Conservation (phyloP, 2,329 filamentous ascomycete species). For the Thyridium curvatum region DNA sequence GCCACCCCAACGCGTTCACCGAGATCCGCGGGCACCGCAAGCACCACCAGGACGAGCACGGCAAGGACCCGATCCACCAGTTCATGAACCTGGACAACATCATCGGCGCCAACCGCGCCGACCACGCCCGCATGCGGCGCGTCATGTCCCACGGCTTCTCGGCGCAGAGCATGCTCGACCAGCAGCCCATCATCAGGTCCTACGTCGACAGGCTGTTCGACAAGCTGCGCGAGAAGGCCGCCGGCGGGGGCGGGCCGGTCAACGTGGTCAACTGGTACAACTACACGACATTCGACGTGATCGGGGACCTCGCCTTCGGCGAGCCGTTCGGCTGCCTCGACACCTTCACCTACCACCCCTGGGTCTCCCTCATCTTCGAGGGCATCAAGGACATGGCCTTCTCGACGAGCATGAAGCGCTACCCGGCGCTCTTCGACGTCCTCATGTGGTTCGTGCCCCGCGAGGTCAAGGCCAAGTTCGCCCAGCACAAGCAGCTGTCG, state of each 20-base stretch:
- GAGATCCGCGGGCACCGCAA: slow-evolving; percentile 3
- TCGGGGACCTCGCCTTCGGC: slow-evolving; percentile 17
- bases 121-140: slow-evolving; percentile 23
- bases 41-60: slow-evolving; percentile 8
- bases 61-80: not conserved
- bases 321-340: slow-evolving; percentile 15
- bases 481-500: not conserved
- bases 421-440: too few species aligned
- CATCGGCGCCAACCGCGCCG: slow-evolving; percentile 16
- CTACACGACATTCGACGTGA: slow-evolving; percentile 17
- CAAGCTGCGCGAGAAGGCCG: slow-evolving; percentile 12
- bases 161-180: slow-evolving; percentile 28
- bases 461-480: not conserved
- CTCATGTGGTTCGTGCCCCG: not conserved
- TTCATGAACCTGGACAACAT: not conserved
- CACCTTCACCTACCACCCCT: slow-evolving; percentile 13
- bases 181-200: slow-evolving; percentile 29
- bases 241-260: not conserved
- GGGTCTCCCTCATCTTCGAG: slow-evolving; percentile 14
- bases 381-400: slow-evolving; percentile 9
- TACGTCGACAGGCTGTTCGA: slow-evolving; percentile 29
- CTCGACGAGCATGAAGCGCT: not conserved
- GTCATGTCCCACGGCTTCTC: slow-evolving; percentile 32
- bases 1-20: not conserved
- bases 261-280: slow-evolving; percentile 8